Evolutionary conservation across 225 moss, liverwort and hornwort genomes (phyloP).

Genomic region (Lunularia cruciata): DNA sequence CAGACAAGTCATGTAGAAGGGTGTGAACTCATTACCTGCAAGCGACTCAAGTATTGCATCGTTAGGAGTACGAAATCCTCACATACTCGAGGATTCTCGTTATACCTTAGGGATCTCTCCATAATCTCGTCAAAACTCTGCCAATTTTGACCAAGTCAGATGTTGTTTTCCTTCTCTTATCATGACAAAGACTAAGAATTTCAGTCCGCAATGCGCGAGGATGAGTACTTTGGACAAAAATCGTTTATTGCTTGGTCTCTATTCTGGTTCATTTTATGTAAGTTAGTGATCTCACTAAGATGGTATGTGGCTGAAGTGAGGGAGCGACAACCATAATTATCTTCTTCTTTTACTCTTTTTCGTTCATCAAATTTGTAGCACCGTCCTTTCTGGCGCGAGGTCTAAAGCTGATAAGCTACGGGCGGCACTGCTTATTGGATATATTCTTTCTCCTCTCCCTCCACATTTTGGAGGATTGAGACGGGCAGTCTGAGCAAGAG

Average conservation of each 20-base stretch:
- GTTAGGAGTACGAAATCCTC: conserved; percentile 80
- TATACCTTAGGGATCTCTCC: conserved; percentile 57
- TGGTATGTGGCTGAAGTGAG: neutral
- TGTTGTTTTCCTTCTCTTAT: neutral
- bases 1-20: too few species aligned
- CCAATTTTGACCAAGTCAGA: conserved; percentile 6
- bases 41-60: conserved; percentile 61
- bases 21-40: conserved; percentile 50
- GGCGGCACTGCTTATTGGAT: conserved; percentile 1
- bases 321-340: conserved; percentile 21
- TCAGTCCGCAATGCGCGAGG: neutral
- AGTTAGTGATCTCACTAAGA: neutral
- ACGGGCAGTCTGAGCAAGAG: neutral
- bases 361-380: conserved; percentile 7
- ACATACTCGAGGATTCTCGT: conserved; percentile 49
- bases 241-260: neutral
- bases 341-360: conserved; percentile 20
- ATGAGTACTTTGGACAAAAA: neutral
- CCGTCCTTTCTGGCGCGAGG: neutral
- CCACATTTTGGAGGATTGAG: neutral
- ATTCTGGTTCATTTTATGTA: too few species aligned
- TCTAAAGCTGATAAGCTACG: conserved; percentile 4
- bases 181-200: neutral
- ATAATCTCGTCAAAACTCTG: conserved; percentile 97
- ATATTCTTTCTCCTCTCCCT: neutral